A percentile compares a stretch with the other conserved stretches of the same genome.
phyloP scores from a whole-genome alignment of 106 monocot species.

The Ottelia alismoides region DNA sequence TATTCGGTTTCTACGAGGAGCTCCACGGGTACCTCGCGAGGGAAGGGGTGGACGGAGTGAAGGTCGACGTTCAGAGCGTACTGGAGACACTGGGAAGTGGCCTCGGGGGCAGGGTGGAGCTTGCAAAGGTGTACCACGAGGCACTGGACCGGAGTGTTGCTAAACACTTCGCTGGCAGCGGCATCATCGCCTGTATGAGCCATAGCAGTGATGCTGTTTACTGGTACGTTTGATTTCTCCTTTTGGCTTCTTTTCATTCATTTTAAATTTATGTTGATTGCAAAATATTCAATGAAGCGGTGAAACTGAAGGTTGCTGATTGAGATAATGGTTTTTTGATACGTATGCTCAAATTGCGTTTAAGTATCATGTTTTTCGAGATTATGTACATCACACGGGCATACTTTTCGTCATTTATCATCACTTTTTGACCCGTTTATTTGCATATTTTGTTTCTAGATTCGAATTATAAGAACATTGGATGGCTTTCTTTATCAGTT shows the following conservation, averaged over 20 bases:
- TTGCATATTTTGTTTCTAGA: too few relatives aligned
- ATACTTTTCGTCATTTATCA: too few relatives aligned
- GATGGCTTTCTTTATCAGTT: too few relatives aligned
- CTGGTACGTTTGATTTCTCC: constrained; percentile 29
- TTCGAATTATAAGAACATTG: too few relatives aligned
- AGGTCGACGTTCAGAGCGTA: constrained; percentile 87
- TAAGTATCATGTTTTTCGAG: neutral
- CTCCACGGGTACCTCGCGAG: constrained; percentile 60
- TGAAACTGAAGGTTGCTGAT: too few relatives aligned
- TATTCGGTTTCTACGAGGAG: constrained; percentile 68
- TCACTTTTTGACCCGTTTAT: too few relatives aligned
- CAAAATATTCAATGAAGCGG: too few relatives aligned
- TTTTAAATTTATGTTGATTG: too few relatives aligned
- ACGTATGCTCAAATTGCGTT: neutral
- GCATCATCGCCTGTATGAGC: constrained; percentile 94
- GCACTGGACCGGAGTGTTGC: constrained; percentile 76
- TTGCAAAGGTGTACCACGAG: constrained; percentile 60
- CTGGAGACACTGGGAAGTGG: constrained; percentile 84
- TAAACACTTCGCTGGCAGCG: constrained; percentile 79
- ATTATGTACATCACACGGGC: too few relatives aligned
- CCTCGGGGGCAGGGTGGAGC: constrained; percentile 63
- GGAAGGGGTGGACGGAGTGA: constrained; percentile 79
- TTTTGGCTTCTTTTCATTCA: neutral
- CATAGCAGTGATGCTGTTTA: constrained; percentile 83
- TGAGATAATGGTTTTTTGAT: too few relatives aligned